Percentiles rank a stretch among this genome's conserved stretches.
These are phyloP conservation scores for Ceratobasidium sp. DNA, from an alignment of 1,284 basidiomycete genomes.

Conservation along the genomic window DNA sequence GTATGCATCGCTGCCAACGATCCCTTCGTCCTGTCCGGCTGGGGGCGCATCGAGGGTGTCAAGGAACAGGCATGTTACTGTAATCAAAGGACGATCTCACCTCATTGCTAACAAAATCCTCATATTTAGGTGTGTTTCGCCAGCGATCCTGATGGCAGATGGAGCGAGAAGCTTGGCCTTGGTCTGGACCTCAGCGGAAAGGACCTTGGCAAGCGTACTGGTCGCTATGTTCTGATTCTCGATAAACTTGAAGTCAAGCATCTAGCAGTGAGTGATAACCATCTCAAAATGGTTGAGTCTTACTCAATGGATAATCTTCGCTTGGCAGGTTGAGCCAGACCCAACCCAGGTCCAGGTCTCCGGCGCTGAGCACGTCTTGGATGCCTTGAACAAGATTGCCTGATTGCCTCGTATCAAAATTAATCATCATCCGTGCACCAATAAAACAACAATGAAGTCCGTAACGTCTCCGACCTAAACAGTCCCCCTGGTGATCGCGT, in stretches of 20 bases:
- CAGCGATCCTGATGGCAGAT: conserved; percentile 68
- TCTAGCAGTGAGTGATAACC: conserved; percentile 57
- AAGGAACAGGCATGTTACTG: not conserved
- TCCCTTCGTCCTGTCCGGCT: conserved; percentile 78
- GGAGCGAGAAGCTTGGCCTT: conserved; percentile 69
- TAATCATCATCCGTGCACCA: too few species aligned
- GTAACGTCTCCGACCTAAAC: too few species aligned
- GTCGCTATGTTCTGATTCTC: conserved; percentile 72
- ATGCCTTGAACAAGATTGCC: too few species aligned
- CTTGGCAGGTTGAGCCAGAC: conserved; percentile 47
- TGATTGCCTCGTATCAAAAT: too few species aligned
- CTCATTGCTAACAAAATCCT: not conserved
- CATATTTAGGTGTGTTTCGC: conserved; percentile 66
- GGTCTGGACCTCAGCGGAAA: conserved; percentile 61
- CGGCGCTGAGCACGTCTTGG: conserved; percentile 69
- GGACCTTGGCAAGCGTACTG: conserved; percentile 70
- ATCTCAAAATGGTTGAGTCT: too few species aligned
- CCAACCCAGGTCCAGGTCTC: conserved; percentile 64
- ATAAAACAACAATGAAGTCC: too few species aligned
- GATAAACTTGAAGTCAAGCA: conserved; percentile 74
- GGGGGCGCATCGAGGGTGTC: conserved; percentile 53
- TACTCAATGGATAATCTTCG: not conserved
- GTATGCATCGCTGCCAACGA: conserved; percentile 76
- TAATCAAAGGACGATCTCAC: not conserved
- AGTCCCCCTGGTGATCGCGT: too few species aligned